phyloP scores from a whole-genome alignment of 257 asterid genomes.

The Solanum pimpinellifolium region DNA sequence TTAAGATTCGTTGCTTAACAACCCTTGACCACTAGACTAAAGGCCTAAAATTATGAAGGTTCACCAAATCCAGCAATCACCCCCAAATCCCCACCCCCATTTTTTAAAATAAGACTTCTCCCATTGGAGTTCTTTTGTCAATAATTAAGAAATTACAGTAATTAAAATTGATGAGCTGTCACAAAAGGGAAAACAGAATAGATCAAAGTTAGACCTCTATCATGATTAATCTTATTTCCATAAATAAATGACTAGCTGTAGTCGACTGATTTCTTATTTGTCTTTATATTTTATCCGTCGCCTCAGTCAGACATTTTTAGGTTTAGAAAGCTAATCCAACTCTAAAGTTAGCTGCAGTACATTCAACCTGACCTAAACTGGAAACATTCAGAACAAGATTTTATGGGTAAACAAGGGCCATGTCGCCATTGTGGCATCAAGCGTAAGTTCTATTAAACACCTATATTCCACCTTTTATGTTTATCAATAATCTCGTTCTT shows the following conservation, averaged over 20 bases:
- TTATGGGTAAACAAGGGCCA: constrained; percentile 13
- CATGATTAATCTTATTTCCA: not conserved
- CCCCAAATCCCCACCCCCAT: not conserved
- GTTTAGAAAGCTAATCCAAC: not conserved
- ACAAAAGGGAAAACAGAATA: not conserved
- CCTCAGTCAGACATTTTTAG: not conserved
- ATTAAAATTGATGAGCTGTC: not conserved
- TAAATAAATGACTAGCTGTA: not conserved
- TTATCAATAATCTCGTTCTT: not conserved
- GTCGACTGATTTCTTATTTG: not conserved
- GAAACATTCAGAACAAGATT: not conserved
- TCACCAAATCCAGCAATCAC: not conserved
- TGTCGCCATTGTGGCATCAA: constrained; percentile 15
- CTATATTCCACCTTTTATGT: not conserved
- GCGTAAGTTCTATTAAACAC: not conserved
- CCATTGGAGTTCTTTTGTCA: too few relatives aligned
- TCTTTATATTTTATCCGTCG: not conserved
- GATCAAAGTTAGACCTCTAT: not conserved
- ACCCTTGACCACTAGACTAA: not conserved
- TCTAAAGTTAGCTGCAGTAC: not conserved
- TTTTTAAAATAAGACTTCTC: not conserved
- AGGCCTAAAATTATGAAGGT: not conserved
- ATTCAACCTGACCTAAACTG: not conserved
- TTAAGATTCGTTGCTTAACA: not conserved
- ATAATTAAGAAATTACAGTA: too few relatives aligned